phyloP scores from a whole-genome alignment of 2,329 filamentous ascomycete species.

The Epichloe hybrida region DNA sequence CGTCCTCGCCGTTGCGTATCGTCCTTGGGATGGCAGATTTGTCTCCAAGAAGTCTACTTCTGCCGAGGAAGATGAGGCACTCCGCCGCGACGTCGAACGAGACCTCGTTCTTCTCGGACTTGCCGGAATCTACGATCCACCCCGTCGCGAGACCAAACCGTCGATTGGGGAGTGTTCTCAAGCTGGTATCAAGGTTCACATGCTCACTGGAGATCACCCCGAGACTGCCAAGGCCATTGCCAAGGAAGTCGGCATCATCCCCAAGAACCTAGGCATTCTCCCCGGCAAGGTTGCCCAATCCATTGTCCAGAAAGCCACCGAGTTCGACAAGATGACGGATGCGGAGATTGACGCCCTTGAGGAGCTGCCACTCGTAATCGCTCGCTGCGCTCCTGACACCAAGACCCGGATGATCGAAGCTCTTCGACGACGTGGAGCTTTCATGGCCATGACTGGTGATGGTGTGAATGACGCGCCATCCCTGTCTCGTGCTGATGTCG shows the following conservation, averaged over 20 bases:
- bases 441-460: constrained; percentile 80
- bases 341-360: constrained; percentile 62
- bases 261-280: constrained; percentile 44
- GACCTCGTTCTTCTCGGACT: constrained; percentile 66
- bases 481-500: constrained; percentile 67
- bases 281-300: constrained; percentile 49
- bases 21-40: constrained; percentile 40
- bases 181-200: constrained; percentile 68
- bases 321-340: constrained; percentile 67
- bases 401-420: constrained; percentile 89
- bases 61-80: constrained; percentile 26
- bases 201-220: constrained; percentile 71
- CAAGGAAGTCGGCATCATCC: constrained; percentile 64
- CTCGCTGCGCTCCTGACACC: constrained; percentile 71
- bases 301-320: constrained; percentile 60
- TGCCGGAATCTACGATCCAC: constrained; percentile 75
- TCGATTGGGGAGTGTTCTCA: constrained; percentile 57
- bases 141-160: constrained; percentile 63
- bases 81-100: constrained; percentile 51
- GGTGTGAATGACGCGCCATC: constrained; percentile 80
- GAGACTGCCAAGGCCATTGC: constrained; percentile 70
- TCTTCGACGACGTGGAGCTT: constrained; percentile 60
- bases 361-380: constrained; percentile 67
- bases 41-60: constrained; percentile 20
- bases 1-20: constrained; percentile 58